Evolutionary conservation across 1,284 basidiomycete species (phyloP), one percentile per base, ranked within the genome.

Genomic region (Pseudozyma sp.): DNA sequence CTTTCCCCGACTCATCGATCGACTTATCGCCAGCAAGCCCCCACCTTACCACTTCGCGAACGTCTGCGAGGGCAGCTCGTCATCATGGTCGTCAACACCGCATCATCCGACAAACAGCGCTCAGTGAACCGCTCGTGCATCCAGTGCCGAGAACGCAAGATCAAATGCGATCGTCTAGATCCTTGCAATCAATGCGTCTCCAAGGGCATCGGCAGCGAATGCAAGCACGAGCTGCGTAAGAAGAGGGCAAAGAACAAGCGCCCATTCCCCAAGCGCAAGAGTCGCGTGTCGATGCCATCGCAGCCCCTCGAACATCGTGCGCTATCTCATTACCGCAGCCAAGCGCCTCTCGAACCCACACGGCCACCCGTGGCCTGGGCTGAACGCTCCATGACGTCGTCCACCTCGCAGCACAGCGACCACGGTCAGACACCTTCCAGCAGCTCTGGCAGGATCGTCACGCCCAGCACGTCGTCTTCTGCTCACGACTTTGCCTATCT

Each of bases 201-300:
- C 16, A 67, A 64, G 37, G 69, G 64, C 10, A 35, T 56, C n/a
- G 50, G 33, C 3, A 48, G 60, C 31, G 59, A 64, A n/a, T 72
- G 69, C 54, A 67, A 50, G 34, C 59, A 50, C 24, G 69, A 67
- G 40, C 42, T 72, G 37, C 69, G 64, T n/a, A 72, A 72, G 54
- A 72, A 72, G 53, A 52, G 69, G 34, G 65, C 60, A 11, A 67
- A 72, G 52, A 72, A 72, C 56, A 72, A 72, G 34, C 69, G 55
- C 3, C 55, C 64, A 24, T 72, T 72, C 29, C 68, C 68, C 24
- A 66, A 66, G 42, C 63, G 68, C 3, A 66, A 66, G 55, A 58
- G 51, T 29, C 52, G 65, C 43, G 8, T 44, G 35, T 14, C 35
- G 9, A 37, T 19, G 7, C 48, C 10, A 16, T 31, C 17, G 42